phyloP scores from a whole-genome alignment of 768 basidiomycete species.

The Rhodotorula toruloides region DNA sequence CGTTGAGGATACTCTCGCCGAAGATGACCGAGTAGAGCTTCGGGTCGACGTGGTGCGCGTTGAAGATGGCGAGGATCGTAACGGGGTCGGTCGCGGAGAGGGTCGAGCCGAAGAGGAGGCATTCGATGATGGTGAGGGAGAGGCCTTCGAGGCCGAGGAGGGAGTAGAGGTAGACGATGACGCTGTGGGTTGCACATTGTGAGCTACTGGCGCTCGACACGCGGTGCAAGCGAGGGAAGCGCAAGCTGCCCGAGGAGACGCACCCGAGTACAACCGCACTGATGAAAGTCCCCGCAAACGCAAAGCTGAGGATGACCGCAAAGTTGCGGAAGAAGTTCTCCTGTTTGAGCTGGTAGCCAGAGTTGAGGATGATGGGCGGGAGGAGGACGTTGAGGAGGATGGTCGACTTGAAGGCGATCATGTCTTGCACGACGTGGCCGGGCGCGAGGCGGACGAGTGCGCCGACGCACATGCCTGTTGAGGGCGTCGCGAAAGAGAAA shows the following conservation, averaged over 20 bases:
- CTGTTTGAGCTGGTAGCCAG: constrained; percentile 94
- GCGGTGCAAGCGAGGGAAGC: no score
- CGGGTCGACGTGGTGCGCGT: constrained; percentile 96
- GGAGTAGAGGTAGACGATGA: constrained; percentile 90
- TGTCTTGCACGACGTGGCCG: constrained; percentile 89
- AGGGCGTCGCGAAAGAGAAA: no score
- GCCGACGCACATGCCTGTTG: constrained; percentile 78
- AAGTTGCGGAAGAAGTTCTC: constrained; percentile 99
- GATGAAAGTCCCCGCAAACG: constrained; percentile 91
- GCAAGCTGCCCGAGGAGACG: constrained; percentile 45
- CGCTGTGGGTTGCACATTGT: constrained; percentile 50
- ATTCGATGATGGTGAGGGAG: constrained; percentile 79
- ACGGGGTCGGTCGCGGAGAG: constrained; percentile 96
- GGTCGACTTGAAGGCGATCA: constrained; percentile 73
- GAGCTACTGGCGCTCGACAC: no score
- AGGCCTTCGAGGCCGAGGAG: constrained; percentile 86
- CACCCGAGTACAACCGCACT: constrained; percentile 94
- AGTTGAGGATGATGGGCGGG: constrained; percentile 95
- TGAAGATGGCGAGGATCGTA: constrained; percentile 96
- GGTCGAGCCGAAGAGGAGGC: constrained; percentile 92
- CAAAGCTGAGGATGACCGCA: constrained; percentile 77
- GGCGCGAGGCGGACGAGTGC: constrained; percentile 82
- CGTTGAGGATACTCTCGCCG: constrained; percentile 92
- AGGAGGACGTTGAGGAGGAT: constrained; percentile 97
- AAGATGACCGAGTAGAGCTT: constrained; percentile 97